phyloP scores from a whole-genome alignment of 345 rosid species.

The Corchorus olitorius region DNA sequence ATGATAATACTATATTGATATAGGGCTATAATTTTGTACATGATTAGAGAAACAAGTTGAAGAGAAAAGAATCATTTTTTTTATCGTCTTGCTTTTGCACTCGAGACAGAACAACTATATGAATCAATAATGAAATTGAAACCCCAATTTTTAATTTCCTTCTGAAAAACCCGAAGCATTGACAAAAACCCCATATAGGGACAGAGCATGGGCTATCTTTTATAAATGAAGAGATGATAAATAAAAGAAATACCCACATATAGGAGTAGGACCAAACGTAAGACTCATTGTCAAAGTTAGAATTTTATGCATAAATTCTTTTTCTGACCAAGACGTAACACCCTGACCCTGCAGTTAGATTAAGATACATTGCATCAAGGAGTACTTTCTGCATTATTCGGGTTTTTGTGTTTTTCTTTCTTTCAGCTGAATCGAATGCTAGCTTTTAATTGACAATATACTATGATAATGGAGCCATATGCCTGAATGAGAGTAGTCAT shows the following conservation, averaged over 20 bases:
- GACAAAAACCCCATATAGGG: too few species aligned
- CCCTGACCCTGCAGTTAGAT: not conserved
- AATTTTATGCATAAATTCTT: not conserved
- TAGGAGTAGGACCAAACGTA: not conserved
- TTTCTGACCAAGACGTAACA: not conserved
- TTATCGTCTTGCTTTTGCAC: too few species aligned
- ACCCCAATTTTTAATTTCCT: too few species aligned
- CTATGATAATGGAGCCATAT: too few species aligned
- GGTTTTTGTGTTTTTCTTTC: not conserved
- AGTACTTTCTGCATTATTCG: not conserved
- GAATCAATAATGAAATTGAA: too few species aligned
- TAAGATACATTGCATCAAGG: not conserved
- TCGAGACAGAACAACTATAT: too few species aligned
- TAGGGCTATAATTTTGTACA: not conserved
- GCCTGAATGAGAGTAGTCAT: too few species aligned
- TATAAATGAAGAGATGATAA: too few species aligned
- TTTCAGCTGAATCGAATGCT: too few species aligned
- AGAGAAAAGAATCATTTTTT: not conserved
- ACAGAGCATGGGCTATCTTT: too few species aligned
- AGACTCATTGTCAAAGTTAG: not conserved
- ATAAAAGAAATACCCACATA: too few species aligned
- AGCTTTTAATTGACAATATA: not conserved
- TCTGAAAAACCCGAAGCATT: too few species aligned
- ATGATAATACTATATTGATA: not conserved
- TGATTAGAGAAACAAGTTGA: not conserved